Base-by-base conservation (phyloP, 306 rosid genomes). In the Hylodesmum podocarpum region DNA sequence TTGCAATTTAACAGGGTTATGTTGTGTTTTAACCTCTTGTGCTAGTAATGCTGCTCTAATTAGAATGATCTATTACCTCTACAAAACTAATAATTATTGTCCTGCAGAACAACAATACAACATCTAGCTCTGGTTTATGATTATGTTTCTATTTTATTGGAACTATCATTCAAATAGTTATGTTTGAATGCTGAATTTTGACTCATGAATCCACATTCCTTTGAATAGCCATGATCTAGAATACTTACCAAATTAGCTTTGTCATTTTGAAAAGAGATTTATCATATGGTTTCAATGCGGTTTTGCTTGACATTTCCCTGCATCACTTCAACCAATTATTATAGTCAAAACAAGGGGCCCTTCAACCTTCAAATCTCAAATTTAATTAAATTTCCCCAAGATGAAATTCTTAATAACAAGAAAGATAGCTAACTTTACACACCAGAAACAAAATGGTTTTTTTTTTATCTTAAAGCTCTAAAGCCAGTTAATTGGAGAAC, bases 111-210 rank as follows among this genome's bases (percentile, higher is more conserved):
- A 78, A 74, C 88, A 86, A 74, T 74, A 77, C 79, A 81, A 65
- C 91, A 84, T 75, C 71, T 76, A 79, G 66, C 79, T 76, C 76
- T 70, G 8, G 66, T 72, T 78, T 87, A 92, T 92, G 77, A 92
- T 92, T 81, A 40, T 92, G 97, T 87, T 88, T 83, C 71, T 77
- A 85, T 87, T 88, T 79, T 86, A 41, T 64, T 67, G 68, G 29
- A 87, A 83, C 90, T 82, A 86, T 84, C 87, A 86, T 85, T 85
- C 78, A 51, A 72, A 81, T 65, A 78, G 80, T 71, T 66, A 61
- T 33, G 75, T 72, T 62, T 82, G 77, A 85, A 78, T 88, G 85
- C 79, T 84, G 79, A 50, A 81, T 59, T 86, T 88, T 90, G 90
- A 90, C 96, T 79, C 76, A 73, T 34, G 25, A 75, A 59, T 61